These are phyloP conservation scores for Boletus coffeatus DNA, from an alignment of 1,284 basidiomycete genomes.

Conservation along the genomic window DNA sequence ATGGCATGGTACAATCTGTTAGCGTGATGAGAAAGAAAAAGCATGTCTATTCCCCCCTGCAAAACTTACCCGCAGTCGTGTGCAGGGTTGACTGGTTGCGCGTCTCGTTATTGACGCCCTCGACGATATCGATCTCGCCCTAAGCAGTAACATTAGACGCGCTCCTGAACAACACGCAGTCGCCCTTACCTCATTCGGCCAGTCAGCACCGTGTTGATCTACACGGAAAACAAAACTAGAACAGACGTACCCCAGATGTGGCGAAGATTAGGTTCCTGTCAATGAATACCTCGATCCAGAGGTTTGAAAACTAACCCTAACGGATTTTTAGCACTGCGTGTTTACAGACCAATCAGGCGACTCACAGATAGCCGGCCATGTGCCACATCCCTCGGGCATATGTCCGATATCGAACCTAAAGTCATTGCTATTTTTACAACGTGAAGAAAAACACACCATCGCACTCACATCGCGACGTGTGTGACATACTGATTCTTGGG, in stretches of 20 bases:
- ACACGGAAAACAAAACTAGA: not conserved
- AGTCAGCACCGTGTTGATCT: slow-evolving; percentile 11
- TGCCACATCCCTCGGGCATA: slow-evolving; percentile 36
- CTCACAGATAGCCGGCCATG: slow-evolving; percentile 35
- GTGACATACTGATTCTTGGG: slow-evolving; percentile 24
- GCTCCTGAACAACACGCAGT: not conserved
- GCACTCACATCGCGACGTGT: slow-evolving; percentile 34
- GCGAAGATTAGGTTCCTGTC: not conserved
- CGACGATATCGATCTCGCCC: slow-evolving; percentile 64
- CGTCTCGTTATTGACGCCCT: slow-evolving; percentile 56
- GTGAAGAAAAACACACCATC: too few relatives aligned
- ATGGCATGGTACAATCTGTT: slow-evolving; percentile 58
- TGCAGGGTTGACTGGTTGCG: slow-evolving; percentile 62
- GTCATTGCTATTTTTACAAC: not conserved
- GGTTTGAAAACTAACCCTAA: slow-evolving; percentile 16
- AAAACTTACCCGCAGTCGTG: slow-evolving; percentile 35
- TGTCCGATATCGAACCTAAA: slow-evolving; percentile 33
- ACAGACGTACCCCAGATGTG: slow-evolving; percentile 12
- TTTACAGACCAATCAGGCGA: not conserved
- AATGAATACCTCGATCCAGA: not conserved
- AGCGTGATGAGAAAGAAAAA: not conserved
- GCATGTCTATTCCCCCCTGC: not conserved
- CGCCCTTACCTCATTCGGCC: slow-evolving; percentile 13
- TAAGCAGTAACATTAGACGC: slow-evolving; percentile 4
- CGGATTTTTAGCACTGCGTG: not conserved